phyloP scores from a whole-genome alignment of 306 rosid species.

The Cucurbita ficifolia region DNA sequence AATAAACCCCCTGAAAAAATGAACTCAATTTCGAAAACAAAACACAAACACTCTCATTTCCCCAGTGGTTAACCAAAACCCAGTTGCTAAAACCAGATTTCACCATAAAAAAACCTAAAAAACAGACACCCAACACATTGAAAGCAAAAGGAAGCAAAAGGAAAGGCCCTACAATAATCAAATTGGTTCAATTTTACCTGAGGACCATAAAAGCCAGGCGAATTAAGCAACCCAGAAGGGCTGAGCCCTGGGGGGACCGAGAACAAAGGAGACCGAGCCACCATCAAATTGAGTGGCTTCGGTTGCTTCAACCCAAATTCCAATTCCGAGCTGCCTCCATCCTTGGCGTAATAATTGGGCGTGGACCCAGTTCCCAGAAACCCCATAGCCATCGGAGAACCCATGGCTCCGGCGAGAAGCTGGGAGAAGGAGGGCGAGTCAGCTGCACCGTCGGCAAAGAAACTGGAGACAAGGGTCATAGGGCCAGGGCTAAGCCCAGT shows the following conservation, averaged over 20 bases:
- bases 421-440: conserved; percentile 74
- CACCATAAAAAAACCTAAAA: not conserved
- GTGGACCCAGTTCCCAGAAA: conserved; percentile 12
- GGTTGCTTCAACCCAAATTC: conserved; percentile 62
- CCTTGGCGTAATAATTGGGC: conserved; percentile 20
- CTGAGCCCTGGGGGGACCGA: conserved; percentile 72
- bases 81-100: not conserved
- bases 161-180: not conserved
- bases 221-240: conserved; percentile 86
- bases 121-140: not conserved
- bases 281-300: conserved; percentile 63
- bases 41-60: not conserved
- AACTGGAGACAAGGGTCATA: conserved; percentile 85
- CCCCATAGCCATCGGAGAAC: conserved; percentile 58
- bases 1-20: not conserved
- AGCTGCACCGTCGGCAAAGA: conserved; percentile 38
- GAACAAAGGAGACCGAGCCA: conserved; percentile 63
- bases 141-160: not conserved
- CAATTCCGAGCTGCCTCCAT: conserved; percentile 24
- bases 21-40: not conserved
- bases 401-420: conserved; percentile 96
- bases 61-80: not conserved
- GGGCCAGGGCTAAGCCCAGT: conserved; percentile 78
- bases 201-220: conserved; percentile 83
- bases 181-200: conserved; percentile 29